These are phyloP conservation scores for Beta vulgaris DNA, from an alignment of 148 eudicot species.

Conservation along the genomic window DNA sequence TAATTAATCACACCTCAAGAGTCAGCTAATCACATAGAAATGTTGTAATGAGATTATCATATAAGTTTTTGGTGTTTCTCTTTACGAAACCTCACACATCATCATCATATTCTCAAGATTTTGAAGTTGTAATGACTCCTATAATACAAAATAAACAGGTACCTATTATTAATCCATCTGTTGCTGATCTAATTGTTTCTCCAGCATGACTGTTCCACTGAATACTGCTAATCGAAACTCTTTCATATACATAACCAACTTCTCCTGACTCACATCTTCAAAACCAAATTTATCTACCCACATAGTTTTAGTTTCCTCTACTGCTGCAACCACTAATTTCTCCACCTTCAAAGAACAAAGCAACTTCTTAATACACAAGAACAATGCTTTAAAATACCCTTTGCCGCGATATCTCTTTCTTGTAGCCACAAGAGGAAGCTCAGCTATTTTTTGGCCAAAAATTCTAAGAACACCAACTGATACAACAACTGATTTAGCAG, in stretches of 20 bases:
- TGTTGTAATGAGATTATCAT: too few species aligned
- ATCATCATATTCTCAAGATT: too few species aligned
- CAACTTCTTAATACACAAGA: constrained; percentile 66
- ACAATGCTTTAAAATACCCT: constrained; percentile 73
- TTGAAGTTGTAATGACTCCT: too few species aligned
- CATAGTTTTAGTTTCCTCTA: constrained; percentile 69
- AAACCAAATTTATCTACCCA: constrained; percentile 84
- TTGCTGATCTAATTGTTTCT: too few species aligned
- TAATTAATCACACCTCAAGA: too few species aligned
- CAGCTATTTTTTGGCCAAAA: constrained; percentile 76
- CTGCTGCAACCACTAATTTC: constrained; percentile 78
- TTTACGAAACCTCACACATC: too few species aligned
- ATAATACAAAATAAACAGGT: too few species aligned
- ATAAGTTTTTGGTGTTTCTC: too few species aligned
- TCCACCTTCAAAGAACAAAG: constrained; percentile 60
- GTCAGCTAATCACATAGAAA: too few species aligned
- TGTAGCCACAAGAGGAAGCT: constrained; percentile 93
- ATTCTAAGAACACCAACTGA: constrained; percentile 86
- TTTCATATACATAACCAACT: constrained; percentile 45
- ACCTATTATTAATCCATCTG: too few species aligned
- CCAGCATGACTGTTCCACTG: constrained; percentile 74
- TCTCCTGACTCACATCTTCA: constrained; percentile 45
- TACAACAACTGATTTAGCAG: constrained; percentile 71
- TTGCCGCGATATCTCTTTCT: constrained; percentile 78
- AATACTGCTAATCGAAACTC: constrained; percentile 55